A percentile compares a stretch with the other conserved stretches of the same genome.
These are phyloP conservation scores for Zygosaccharomyces siamensis DNA, from an alignment of 805 yeast species.

Conservation along the genomic window DNA sequence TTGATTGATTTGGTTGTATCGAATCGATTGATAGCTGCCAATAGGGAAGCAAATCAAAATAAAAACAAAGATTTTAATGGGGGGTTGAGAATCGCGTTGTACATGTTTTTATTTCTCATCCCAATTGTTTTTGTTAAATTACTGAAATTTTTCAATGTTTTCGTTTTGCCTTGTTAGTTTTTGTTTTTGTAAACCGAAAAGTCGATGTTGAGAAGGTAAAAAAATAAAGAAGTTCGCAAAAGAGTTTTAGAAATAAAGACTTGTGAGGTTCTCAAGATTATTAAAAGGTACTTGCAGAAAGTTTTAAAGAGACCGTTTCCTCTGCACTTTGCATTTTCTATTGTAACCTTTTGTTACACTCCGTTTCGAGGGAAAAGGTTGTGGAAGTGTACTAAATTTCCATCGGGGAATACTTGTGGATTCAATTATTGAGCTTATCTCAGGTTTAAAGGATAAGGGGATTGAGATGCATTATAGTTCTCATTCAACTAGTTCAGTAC, in stretches of 20 bases:
- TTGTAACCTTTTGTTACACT: neutral
- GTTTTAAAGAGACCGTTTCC: neutral
- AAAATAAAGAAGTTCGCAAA: constrained; percentile 5
- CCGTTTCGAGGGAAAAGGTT: neutral
- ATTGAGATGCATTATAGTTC: constrained; percentile 17
- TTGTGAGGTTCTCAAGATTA: neutral
- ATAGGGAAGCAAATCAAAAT: constrained; percentile 1
- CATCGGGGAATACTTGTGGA: constrained; percentile 1
- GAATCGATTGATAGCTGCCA: neutral
- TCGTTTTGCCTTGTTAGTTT: constrained; percentile 11
- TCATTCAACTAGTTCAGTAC: constrained; percentile 16
- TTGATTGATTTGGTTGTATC: neutral
- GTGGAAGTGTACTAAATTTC: constrained; percentile 2
- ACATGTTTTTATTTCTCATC: constrained; percentile 3
- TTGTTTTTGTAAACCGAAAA: constrained; percentile 14
- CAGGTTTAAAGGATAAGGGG: neutral
- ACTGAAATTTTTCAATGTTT: constrained; percentile 7
- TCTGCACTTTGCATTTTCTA: neutral
- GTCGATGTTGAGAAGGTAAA: constrained; percentile 1
- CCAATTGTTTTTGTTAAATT: neutral
- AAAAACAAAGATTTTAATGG: neutral
- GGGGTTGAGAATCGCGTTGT: neutral
- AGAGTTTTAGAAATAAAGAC: neutral
- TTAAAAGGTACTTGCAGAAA: neutral
- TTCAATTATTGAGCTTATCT: neutral